These are phyloP conservation scores for Isoetes taiwanensis DNA, from an alignment of 75 land plant genomes.

Conservation along the genomic window DNA sequence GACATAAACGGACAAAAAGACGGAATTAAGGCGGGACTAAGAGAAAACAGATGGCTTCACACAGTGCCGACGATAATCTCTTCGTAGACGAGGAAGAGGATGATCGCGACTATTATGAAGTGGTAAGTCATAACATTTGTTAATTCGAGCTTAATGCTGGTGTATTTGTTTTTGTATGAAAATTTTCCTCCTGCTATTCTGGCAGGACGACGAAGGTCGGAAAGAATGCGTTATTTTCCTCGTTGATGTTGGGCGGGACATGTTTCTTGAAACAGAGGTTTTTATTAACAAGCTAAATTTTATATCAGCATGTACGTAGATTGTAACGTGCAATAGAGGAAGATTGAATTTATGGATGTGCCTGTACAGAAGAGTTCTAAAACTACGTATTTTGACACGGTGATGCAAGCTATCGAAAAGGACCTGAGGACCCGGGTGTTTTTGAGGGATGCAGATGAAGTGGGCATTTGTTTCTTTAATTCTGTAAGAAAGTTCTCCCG, in stretches of 20 bases:
- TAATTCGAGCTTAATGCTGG: no score
- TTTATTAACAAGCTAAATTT: not conserved
- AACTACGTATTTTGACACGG: conserved; percentile 49
- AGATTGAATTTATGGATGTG: conserved; percentile 23
- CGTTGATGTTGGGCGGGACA: conserved; percentile 78
- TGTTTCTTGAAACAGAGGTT: conserved; percentile 21
- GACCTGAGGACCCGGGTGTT: conserved; percentile 67
- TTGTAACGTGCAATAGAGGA: conserved; percentile 18
- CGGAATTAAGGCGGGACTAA: no score
- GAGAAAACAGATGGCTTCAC: no score
- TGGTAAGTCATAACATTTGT: no score
- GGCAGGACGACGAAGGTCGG: conserved; percentile 40
- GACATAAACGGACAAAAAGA: no score
- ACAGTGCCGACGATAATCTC: no score
- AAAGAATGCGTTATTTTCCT: conserved; percentile 66
- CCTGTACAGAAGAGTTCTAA: no score
- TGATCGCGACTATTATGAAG: no score
- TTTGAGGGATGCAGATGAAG: conserved; percentile 69
- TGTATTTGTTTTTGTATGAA: no score
- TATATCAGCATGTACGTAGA: not conserved
- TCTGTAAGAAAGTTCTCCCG: conserved; percentile 40
- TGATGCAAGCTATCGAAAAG: conserved; percentile 50
- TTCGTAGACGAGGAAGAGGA: no score
- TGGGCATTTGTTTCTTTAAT: conserved; percentile 92
- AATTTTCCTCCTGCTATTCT: not conserved